Evolutionary conservation across 2,329 filamentous ascomycete genomes (phyloP), one percentile per base, ranked within the genome.

Genomic region (Pleomassaria siparia): DNA sequence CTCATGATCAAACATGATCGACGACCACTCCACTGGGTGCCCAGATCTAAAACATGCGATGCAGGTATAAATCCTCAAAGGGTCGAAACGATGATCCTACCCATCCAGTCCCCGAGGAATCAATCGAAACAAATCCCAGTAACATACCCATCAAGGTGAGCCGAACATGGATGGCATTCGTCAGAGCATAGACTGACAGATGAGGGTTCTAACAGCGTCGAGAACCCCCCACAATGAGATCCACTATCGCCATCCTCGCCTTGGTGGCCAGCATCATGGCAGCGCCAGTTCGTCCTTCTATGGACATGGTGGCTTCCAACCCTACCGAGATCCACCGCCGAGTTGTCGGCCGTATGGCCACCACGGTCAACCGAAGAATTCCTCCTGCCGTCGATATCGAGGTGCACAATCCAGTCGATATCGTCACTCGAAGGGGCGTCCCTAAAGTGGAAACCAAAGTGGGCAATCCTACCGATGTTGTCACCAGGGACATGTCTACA

Each of bases 221-320:
- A 32, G 15, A 6, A 4, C 4, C 5, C 16, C 11, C 6, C 11
- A 35, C 35, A 5, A 37, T 37, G 35, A 18, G n/a, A 10, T 37
- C 35, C 11, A 37, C 6, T 8, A 8, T 35, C 20, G 21, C 30
- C 16, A 16, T 49, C 15, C 41, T 54, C 29, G 49, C 47, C 29
- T 21, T 57, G 16, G 30, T 40, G 21, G 43, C 40, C 22, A 29
- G 39, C 30, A 22, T 43, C 21, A 13, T 44, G n/a, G 45, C 52
- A 29, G 53, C 53, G 3, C 62, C 62, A 1, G 51, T 61, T 20
- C 44, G 15, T 12, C n/a, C 16, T 12, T 16, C n/a, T n/a, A n/a
- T n/a, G n/a, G n/a, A n/a, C n/a, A n/a, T n/a, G n/a, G n/a, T n/a
- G n/a, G 3, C 18, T n/a, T 4, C 37, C 37, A 28, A 40, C 9